Conservation (phyloP, 768 basidiomycete genomes). For the Leccinum variicolor region DNA sequence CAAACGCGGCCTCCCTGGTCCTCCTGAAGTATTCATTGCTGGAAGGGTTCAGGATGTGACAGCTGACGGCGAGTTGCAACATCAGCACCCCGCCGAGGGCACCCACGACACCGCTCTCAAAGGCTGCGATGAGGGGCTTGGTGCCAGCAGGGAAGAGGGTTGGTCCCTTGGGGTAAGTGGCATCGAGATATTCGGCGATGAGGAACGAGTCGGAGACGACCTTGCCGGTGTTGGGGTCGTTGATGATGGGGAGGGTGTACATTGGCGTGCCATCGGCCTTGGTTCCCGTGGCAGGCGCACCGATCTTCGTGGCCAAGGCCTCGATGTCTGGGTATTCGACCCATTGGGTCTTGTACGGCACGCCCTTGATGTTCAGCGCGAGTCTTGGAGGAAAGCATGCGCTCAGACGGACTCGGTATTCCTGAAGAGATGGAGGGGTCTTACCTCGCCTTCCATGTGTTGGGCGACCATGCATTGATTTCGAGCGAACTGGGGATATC, state of each 20-base stretch:
- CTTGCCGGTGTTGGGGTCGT: conserved; percentile 35
- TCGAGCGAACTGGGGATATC: conserved; percentile 39
- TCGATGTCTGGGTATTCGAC: conserved; percentile 43
- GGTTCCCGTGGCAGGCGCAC: conserved; percentile 30
- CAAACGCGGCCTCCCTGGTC: conserved; percentile 32
- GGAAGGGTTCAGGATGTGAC: conserved; percentile 19
- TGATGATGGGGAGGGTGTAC: conserved; percentile 42
- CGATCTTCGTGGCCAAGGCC: conserved; percentile 29
- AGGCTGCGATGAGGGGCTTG: conserved; percentile 38
- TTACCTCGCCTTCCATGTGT: conserved; percentile 45
- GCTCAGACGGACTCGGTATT: background rate
- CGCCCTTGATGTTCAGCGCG: conserved; percentile 39
- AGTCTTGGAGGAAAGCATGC: conserved; percentile 18
- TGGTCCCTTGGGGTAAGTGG: conserved; percentile 33
- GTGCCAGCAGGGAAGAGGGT: conserved; percentile 41
- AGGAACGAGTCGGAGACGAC: conserved; percentile 14
- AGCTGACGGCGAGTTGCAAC: conserved; percentile 14
- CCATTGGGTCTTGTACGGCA: conserved; percentile 42
- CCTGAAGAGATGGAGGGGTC: background rate
- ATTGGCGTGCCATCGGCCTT: conserved; percentile 29
- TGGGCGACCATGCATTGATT: conserved; percentile 39
- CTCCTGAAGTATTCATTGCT: conserved; percentile 33
- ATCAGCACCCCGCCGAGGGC: conserved; percentile 11
- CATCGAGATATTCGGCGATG: conserved; percentile 48
- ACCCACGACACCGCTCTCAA: conserved; percentile 22